Evolutionary conservation across 2,329 filamentous ascomycete genomes (phyloP).

Genomic region (Hymenoscyphus repandus): DNA sequence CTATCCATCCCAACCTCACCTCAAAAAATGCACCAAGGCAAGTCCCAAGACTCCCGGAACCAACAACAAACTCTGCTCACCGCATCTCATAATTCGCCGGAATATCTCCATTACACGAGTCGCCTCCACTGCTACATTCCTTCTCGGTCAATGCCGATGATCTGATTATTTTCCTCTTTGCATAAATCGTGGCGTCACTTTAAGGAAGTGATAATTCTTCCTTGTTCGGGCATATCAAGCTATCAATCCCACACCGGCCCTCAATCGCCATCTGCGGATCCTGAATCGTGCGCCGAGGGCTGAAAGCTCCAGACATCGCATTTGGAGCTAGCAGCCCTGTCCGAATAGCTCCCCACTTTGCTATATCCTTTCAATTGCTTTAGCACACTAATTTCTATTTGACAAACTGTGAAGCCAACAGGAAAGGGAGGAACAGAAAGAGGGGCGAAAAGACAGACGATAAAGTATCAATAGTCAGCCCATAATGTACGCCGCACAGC

Average conservation of each 20-base stretch:
- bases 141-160: not conserved
- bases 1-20: not conserved
- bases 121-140: not conserved
- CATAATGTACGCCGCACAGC: conserved; percentile 43
- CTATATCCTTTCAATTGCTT: conserved; percentile 8
- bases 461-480: conserved; percentile 7
- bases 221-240: conserved; percentile 10
- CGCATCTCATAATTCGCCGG: not conserved
- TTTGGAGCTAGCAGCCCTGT: not conserved
- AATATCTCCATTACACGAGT: not conserved
- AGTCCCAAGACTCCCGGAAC: not conserved
- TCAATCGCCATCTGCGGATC: not conserved
- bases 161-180: not conserved
- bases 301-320: not conserved
- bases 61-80: not conserved
- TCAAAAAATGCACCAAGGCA: not conserved
- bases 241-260: not conserved
- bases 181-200: conserved; percentile 1
- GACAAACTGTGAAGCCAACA: conserved; percentile 1
- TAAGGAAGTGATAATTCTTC: conserved; percentile 6
- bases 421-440: not conserved
- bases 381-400: not conserved
- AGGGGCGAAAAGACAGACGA: not conserved
- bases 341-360: not conserved
- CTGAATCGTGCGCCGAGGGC: conserved; percentile 8